Base-by-base conservation (phyloP, 2,329 filamentous ascomycete species). In the Trichoderma arundinaceum region DNA sequence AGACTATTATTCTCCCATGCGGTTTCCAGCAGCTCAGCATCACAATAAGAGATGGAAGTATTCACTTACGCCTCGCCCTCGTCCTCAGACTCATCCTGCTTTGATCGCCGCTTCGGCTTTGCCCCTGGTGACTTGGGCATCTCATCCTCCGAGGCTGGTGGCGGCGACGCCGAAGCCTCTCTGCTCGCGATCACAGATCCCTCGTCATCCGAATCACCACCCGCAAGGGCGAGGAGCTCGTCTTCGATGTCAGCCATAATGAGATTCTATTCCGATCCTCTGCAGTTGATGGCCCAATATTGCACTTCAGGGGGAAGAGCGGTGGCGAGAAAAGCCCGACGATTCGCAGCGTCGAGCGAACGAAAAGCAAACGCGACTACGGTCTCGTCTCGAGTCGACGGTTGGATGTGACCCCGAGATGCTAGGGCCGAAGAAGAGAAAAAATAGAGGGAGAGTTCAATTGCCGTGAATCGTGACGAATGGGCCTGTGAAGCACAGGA, bases 161-260 rank as follows among this genome's bases (percentile, higher is more conserved):
- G 79, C 68, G 83, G 80, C 68, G 87, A 85, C 59, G 82, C 82
- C 53, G 86, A 85, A 43, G 79, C 83, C 70, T 83, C 81, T 73
- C 86, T 80, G 77, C 86, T 83, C 72, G 79, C 79, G 72, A 82
- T 81, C 78, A 82, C 80, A 74, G 81, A 77, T 58, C 75, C 84
- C 77, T 87, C 86, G 72, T 86, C 86, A 73, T 84, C 86, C 66
- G 87, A 86, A 61, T 87, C 90, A 71, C 92, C 92, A 73, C 92
- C 95, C 63, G 94, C 95, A 70, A 98, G 88, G 74, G 92, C 94
- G 70, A 98, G 90, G 70, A 98, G 89, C 81, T 97, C 94, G 73
- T 94, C 93, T 76, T 98, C 94, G 71, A 97, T 86, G 75, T 94
- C 92, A 65, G 92, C 90, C 93, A 97, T 96, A 73, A 70, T 84